Evolutionary conservation across 1,139 yeast genomes (phyloP), one percentile per base, ranked within the genome.

Genomic region (Saccharomyces hybrid): DNA sequence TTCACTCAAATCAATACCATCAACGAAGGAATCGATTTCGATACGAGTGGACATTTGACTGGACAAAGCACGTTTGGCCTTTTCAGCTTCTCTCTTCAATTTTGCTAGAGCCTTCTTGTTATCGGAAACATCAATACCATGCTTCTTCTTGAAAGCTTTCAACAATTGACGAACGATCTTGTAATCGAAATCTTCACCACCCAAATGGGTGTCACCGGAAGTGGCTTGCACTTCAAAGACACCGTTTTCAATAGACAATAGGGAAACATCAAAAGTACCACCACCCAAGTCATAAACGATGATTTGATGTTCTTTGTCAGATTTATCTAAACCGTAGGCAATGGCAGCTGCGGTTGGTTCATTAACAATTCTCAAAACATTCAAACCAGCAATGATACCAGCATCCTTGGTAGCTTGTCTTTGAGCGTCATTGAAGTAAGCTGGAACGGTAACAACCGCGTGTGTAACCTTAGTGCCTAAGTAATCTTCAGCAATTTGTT

Each of bases 321-420:
- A 79, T 75, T 88, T 86, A 76, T 89, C 96, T 67, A 89, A 81
- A 62, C 97, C 97, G 76, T 89, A 89, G 60, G 97, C 96, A 73
- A 89, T 88, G 57, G 96, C 96, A 59, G 96, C 96, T 52, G 96
- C 96, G 57, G 96, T 89, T 62, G 96, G 96, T 78, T 89, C 96
- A 73, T 89, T 89, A 63, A 89, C 96, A 69, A 89, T 89, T 80
- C 96, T 87, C 71, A 89, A 81, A 58, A 89, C 93, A 68, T 86
- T 88, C 68, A 89, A 81, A 65, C 96, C 96, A 52, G 96, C 95
- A 78, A 89, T 89, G 57, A 88, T 82, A 78, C 96, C 96, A 53
- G 96, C 96, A 72, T 89, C 96, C 78, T 89, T 89, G 60, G 96
- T 88, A 62, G 96, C 96, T 75, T 89, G 96, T 79, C 96, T 86